Base-by-base conservation (phyloP, 2,329 filamentous ascomycete species). In the Neurospora sp. region DNA sequence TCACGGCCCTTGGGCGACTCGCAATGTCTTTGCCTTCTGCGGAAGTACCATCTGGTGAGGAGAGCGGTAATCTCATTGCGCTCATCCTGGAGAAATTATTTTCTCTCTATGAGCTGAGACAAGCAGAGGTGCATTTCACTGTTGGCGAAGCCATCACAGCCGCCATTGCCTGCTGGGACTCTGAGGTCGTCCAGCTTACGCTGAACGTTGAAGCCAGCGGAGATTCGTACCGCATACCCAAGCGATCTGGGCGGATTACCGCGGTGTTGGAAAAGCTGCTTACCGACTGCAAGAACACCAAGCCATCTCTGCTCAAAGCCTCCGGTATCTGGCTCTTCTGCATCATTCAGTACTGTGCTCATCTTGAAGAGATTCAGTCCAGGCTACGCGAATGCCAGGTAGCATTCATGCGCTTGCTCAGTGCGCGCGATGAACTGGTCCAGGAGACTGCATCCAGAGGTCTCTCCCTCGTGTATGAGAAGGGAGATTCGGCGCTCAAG, bases 301-400 rank as follows among this genome's bases (percentile, higher is more conserved):
- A 97, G 76, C 96, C 96, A 0, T 91, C 93, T 0, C 83, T 97
- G 4, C 90, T 93, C 75, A 97, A 97, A 78, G 93, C 95, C 3
- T 95, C 94, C 0, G 93, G 93, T 0, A 97, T 99, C 75, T 98
- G 96, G 96, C 86, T 98, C 0, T 90, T 98, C 71, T 97, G 91
- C 76, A 81, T 98, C 3, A 90, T 98, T 9, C 93, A 97, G 77
- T 93, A 96, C 79, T 96, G 93, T 77, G 93, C 93, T 0, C 90
- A 94, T 73, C 82, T 93, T n/a, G 78, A 83, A 3, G 87, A 92
- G 73, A 86, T 98, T 5, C 92, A 96, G 76, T 82, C 84, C 4
- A 87, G 89, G 13, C 83, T 99, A 46, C 86, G 92, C 67, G 88
- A 93, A 75, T 93, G 91, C 71, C 96, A 99, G 79, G 87, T 86